Evolutionary conservation across 805 yeast species (phyloP), one percentile per base, ranked within the genome.

Genomic region (Nakazawaea molendinolei): DNA sequence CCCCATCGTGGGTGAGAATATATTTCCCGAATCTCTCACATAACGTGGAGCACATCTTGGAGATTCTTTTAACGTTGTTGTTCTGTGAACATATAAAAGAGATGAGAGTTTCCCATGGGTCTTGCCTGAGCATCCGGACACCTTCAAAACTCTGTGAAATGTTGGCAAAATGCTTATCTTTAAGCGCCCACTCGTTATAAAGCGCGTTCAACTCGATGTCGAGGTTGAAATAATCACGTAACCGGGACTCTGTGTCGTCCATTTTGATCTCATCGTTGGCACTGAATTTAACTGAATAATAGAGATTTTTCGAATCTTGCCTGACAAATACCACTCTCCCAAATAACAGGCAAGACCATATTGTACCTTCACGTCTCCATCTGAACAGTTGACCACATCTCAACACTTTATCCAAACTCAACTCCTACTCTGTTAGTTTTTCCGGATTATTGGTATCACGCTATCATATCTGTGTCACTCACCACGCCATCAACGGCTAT

Each of bases 1-100:
- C 48, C 0, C 78, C 84, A 15, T 38, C 32, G 16, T 28, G 28
- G 8, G 34, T 21, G 13, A 33, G 25, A 16, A 90, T 57, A 33
- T 58, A 65, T 3, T 67, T 60, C 5, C 97, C 97, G 53, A 74
- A 89, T 39, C 80, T 67, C 1, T 60, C 48, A 50, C 95, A 80
- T 24, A 92, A 60, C 31, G 70, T 69, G 44, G 85, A 86, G 55
- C 96, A 92, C 95, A 92, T 87, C 49, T 81, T 80, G 2, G 95
- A 82, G 31, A 92, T 92, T 24, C 98, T 67, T 51, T 90, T 86
- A 36, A 92, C 92, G 50, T 92, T 92, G 58, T 92, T 92, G 56
- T 92, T 92, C n/a, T 95, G 79, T 2, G 95, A 86, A 59, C 97
- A 92, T 8, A 92, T 92, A 45, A 90, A 92, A 2, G 92, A 83